phyloP scores from a whole-genome alignment of 2,329 filamentous ascomycete species.

The Fusarium gaditjirri region DNA sequence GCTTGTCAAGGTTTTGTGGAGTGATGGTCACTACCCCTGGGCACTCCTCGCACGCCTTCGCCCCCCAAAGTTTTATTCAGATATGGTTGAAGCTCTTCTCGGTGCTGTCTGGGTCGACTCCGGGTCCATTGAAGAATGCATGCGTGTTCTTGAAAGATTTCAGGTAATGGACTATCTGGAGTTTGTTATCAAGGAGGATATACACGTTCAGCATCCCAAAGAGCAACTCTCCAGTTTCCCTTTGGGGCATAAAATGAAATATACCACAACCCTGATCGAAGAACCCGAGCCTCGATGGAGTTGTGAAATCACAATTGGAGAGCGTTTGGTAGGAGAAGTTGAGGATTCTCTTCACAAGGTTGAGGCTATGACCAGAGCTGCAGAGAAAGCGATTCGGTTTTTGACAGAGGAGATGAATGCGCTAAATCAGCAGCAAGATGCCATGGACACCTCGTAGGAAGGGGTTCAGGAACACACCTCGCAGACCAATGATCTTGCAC shows the following conservation, averaged over 20 bases:
- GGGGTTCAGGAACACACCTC: not conserved
- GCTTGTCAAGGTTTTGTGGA: slow-evolving; percentile 55
- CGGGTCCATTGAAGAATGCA: slow-evolving; percentile 69
- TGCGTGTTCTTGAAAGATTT: slow-evolving; percentile 67
- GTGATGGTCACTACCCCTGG: slow-evolving; percentile 75
- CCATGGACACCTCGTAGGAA: slow-evolving; percentile 7
- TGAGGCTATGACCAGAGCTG: slow-evolving; percentile 67
- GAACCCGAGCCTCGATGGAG: slow-evolving; percentile 44
- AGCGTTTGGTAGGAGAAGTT: slow-evolving; percentile 57
- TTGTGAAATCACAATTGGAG: slow-evolving; percentile 64
- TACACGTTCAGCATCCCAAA: slow-evolving; percentile 73
- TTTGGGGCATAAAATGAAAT: slow-evolving; percentile 62
- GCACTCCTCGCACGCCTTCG: slow-evolving; percentile 71
- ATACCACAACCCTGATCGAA: slow-evolving; percentile 53
- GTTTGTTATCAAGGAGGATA: slow-evolving; percentile 66
- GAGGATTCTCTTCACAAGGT: slow-evolving; percentile 58
- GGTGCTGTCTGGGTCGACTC: slow-evolving; percentile 88
- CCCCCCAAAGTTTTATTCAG: slow-evolving; percentile 82
- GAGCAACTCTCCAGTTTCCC: slow-evolving; percentile 73
- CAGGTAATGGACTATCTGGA: slow-evolving; percentile 74
- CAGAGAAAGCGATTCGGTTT: slow-evolving; percentile 59
- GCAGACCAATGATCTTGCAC: not conserved
- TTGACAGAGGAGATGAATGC: slow-evolving; percentile 42
- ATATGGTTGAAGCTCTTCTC: slow-evolving; percentile 82
- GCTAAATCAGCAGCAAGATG: not conserved